Evolutionary conservation across 1,284 basidiomycete species (phyloP), one percentile per base, ranked within the genome.

Genomic region (Paramarasmius palmivorus): DNA sequence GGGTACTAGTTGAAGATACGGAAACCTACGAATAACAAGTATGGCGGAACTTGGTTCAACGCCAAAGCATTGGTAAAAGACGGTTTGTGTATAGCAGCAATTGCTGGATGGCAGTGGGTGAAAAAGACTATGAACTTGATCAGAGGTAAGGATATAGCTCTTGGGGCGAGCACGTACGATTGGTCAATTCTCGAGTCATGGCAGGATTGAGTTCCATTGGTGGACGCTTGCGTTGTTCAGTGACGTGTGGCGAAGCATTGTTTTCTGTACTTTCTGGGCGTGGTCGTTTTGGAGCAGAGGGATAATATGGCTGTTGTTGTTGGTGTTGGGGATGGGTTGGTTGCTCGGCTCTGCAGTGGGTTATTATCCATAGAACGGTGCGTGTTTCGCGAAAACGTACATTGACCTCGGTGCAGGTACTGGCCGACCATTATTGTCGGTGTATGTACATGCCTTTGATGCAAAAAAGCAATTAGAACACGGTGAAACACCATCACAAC

Each of bases 381-480:
- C 14, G 26, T 14, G 22, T 36, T 36, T 15, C 25, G 10, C 22
- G 29, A n/a, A n/a, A 44, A 20, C 32, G 25, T 52, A 40, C 45
- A 41, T 37, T 10, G 37, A 47, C 37, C 79, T 75, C 44, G 88
- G 90, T 9, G 88, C 87, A 32, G 89, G 84, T 8, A 92, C 90
- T 15, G 83, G 77, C 41, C 86, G 84, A 29, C 89, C 90, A 37
- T 83, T 78, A n/a, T 86, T 76, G 61, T 92, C 89, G 6, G 88
- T 91, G 66, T 92, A 92, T 1, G 84, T 83, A 68, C 90, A 92
- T 37, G 80, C 73, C 70, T 92, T 91, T 57, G 85, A 86, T 49
- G 89, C 90, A 67, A 85, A 92, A 66, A 84, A 89, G 62, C 89
- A 92, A 65, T 92, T 92, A 66, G 87, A 87, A 64, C 89, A 92